Conservation (phyloP, 2,329 filamentous ascomycete species). For the Trichoderma simmonsii region DNA sequence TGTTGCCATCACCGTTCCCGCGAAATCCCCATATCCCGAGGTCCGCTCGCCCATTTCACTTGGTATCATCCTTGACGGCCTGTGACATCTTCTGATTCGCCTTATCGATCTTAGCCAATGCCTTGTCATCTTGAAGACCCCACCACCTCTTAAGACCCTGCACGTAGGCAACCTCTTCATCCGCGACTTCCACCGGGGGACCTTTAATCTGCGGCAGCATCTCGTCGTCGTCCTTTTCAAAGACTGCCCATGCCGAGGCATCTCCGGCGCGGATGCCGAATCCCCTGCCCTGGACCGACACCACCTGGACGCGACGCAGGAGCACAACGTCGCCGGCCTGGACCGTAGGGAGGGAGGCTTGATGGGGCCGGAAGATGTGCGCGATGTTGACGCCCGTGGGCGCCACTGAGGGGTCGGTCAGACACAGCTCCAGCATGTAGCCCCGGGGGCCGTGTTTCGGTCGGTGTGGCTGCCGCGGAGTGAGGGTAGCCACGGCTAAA, state of each 20-base stretch:
- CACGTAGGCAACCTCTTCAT: slow-evolving; percentile 49
- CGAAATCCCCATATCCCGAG: background rate
- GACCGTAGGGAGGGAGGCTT: slow-evolving; percentile 53
- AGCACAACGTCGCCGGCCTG: slow-evolving; percentile 56
- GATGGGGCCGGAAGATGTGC: slow-evolving; percentile 57
- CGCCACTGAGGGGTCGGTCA: slow-evolving; percentile 55
- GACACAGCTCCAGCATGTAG: slow-evolving; percentile 56
- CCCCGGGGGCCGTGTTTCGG: slow-evolving; percentile 58
- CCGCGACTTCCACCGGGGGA: slow-evolving; percentile 55
- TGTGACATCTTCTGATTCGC: slow-evolving; percentile 39
- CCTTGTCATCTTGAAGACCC: slow-evolving; percentile 44
- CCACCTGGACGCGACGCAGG: slow-evolving; percentile 54
- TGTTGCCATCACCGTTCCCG: background rate
- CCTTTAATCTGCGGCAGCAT: slow-evolving; percentile 54
- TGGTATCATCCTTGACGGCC: slow-evolving; percentile 28
- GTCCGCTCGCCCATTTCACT: background rate
- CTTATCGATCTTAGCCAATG: slow-evolving; percentile 46
- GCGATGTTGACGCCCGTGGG: slow-evolving; percentile 51
- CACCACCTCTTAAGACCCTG: slow-evolving; percentile 49
- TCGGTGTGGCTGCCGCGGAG: slow-evolving; percentile 49
- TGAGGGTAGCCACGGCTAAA: slow-evolving; percentile 52
- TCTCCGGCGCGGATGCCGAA: slow-evolving; percentile 56
- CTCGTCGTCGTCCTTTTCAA: slow-evolving; percentile 43
- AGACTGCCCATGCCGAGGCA: slow-evolving; percentile 60
- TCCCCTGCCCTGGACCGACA: slow-evolving; percentile 51